Base-by-base conservation (phyloP, 495 filamentous ascomycete genomes). In the Aspergillus ellipticus region DNA sequence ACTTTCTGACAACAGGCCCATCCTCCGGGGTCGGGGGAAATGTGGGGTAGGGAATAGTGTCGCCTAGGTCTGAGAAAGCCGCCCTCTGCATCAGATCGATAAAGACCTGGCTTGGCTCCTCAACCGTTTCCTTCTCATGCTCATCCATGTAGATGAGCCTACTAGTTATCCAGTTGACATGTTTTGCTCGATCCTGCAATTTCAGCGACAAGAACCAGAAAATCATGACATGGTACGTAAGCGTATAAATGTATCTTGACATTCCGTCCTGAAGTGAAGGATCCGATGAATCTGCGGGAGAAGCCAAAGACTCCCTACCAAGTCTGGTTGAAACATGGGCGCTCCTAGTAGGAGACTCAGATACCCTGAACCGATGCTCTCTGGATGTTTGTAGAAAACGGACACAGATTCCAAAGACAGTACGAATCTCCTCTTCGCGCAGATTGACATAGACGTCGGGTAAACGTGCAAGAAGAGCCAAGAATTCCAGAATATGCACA, bases 61-160 rank as follows among this genome's bases (percentile, higher is more conserved):
- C 74, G 39, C 82, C 89, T 50, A 89, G 79, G 67, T 96, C 90
- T 0, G 90, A 90, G 68, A 87, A 96, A 10, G 91, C 85, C 37
- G 91, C 86, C 55, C 92, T 80, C 62, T 96, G 92, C 88, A 99
- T 93, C 77, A 97, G 87, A 68, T 99, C 95, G 39, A 97, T 85
- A 20, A 92, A 93, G 11, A 96, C 89, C 55, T 92, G 85, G 28
- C 90, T 93, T 64, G 96, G 93, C 67, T 97, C 92, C 60, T 97
- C 95, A 17, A 94, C 79, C 22, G 81, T 82, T 26, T 89, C 83
- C 22, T 82, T 84, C 6, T 89, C 90, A 58, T 86, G 78, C 16
- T 82, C 80, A 61, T 96, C 88, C 51, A 79, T 84, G 52, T 79
- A 77, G 21, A 89, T 88, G 26, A 99, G 78, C 55, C 89, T 87